Evolutionary conservation across 495 filamentous ascomycete species (phyloP).

Genomic region (Penicillium samsonianum): DNA sequence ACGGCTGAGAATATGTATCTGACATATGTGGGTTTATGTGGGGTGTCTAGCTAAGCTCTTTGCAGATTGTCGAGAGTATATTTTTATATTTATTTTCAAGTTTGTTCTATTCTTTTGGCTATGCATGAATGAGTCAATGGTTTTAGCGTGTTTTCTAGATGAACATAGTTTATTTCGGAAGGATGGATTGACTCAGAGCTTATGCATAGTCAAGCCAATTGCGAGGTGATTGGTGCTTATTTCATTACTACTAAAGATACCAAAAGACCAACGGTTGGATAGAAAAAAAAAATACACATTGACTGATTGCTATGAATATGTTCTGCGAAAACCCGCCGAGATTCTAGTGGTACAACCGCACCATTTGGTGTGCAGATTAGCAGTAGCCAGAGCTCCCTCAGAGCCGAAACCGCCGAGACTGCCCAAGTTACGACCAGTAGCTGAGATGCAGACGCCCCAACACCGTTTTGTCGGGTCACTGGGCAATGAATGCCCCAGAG

Average conservation of each 20-base stretch:
- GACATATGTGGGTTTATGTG: neutral
- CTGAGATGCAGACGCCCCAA: slow-evolving; percentile 19
- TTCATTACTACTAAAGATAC: neutral
- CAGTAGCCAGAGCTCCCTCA: slow-evolving; percentile 1
- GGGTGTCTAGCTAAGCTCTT: neutral
- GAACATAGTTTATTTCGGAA: neutral
- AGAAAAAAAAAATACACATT: slow-evolving; percentile 16
- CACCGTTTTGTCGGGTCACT: slow-evolving; percentile 12
- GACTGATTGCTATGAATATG: slow-evolving; percentile 24
- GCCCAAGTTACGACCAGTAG: slow-evolving; percentile 24
- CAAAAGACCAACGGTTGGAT: neutral
- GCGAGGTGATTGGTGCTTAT: neutral
- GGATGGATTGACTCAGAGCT: slow-evolving; percentile 1
- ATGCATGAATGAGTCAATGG: neutral
- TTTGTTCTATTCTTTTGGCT: neutral
- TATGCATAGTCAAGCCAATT: neutral
- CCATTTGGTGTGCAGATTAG: slow-evolving; percentile 9
- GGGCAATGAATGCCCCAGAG: slow-evolving; percentile 8
- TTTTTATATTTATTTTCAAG: neutral
- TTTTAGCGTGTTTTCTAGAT: neutral
- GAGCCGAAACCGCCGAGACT: slow-evolving; percentile 14
- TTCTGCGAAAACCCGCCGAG: slow-evolving; percentile 19
- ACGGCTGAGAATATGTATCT: neutral
- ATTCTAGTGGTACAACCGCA: slow-evolving; percentile 25
- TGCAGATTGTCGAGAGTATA: neutral